Base-by-base conservation (phyloP, 768 basidiomycete genomes). In the Suillus decipiens region DNA sequence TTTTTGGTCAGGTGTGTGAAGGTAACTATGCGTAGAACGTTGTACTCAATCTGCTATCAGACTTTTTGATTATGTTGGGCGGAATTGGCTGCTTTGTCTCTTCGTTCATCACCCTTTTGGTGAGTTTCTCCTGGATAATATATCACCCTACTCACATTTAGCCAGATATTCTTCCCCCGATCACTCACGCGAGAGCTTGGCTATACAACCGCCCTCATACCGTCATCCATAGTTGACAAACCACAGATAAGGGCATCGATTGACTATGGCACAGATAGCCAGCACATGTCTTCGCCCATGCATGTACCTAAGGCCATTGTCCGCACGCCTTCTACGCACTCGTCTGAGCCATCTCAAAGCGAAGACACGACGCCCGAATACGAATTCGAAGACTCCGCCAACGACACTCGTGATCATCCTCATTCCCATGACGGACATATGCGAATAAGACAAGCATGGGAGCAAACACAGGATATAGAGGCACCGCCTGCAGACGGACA, bases 41-140 rank as follows among this genome's bases (percentile, higher is more conserved):
- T 57, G 24, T 57, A 55, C 24, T 63, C 67, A 63, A 50, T 24
- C 33, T n/a, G 9, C 12, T 34, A 15, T 41, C 57, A 85, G 92
- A 94, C 73, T 84, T 91, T 62, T 78, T 93, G 11, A 74, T 88
- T 53, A 87, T 91, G 85, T 68, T 88, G 60, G 87, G 85, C 24
- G 90, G 82, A 19, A 82, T 93, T 36, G 92, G 92, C 15, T 88
- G 88, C 68, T 86, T 93, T 69, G 80, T 91, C 24, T 93, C 92
- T 4, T 92, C 92, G 31, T 86, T 86, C 19, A 89, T 93, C 28
- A 94, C 92, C 4, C 80, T 94, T 37, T 80, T 93, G 37, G 92
- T 92, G 69, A 70, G 86, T 74, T 28, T 61, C 33, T n/a, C 45
- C 28, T 50, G 55, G 36, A 56, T 28, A 34, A 61, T 36, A 17